Evolutionary conservation across 1,284 basidiomycete species (phyloP).

Genomic region (Mrakiaceae sp.): DNA sequence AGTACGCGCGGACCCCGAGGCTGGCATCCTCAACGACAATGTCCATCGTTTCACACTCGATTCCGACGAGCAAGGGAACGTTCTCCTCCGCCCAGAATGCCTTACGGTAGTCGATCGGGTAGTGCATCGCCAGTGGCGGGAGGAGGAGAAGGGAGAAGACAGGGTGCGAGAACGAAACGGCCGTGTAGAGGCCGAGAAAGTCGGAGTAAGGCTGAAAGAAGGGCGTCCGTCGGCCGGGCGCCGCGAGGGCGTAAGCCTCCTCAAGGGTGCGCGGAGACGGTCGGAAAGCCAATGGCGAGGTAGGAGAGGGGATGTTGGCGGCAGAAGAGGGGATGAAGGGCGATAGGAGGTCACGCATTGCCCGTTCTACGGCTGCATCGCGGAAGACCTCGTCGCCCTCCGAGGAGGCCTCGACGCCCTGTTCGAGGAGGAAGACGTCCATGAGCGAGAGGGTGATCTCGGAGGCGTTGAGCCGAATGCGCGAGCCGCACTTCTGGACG

Average conservation of each 20-base stretch:
- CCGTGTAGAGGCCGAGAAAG: slow-evolving; percentile 75
- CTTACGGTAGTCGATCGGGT: slow-evolving; percentile 70
- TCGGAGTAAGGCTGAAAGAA: slow-evolving; percentile 95
- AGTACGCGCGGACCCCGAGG: slow-evolving; percentile 46
- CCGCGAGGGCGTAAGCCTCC: background rate
- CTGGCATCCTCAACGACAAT: slow-evolving; percentile 26
- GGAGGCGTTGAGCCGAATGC: background rate
- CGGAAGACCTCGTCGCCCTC: slow-evolving; percentile 38
- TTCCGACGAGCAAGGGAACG: slow-evolving; percentile 47
- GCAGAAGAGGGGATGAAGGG: slow-evolving; percentile 40
- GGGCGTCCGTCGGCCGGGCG: slow-evolving; percentile 39
- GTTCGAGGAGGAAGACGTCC: slow-evolving; percentile 93
- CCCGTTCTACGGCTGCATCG: slow-evolving; percentile 41
- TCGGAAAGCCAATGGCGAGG: no score
- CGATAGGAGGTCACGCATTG: slow-evolving; percentile 51
- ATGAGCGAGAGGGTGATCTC: slow-evolving; percentile 65
- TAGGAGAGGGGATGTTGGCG: background rate
- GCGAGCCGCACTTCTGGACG: slow-evolving; percentile 18
- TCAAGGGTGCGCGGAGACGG: background rate
- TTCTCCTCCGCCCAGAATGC: slow-evolving; percentile 71
- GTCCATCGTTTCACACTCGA: slow-evolving; percentile 34
- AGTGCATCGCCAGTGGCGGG: slow-evolving; percentile 57
- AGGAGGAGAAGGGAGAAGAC: slow-evolving; percentile 68
- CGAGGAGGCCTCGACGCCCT: slow-evolving; percentile 41
- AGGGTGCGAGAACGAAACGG: slow-evolving; percentile 74